Evolutionary conservation across 148 eudicot genomes (phyloP).

Genomic region (Rhododendron williamsianum): DNA sequence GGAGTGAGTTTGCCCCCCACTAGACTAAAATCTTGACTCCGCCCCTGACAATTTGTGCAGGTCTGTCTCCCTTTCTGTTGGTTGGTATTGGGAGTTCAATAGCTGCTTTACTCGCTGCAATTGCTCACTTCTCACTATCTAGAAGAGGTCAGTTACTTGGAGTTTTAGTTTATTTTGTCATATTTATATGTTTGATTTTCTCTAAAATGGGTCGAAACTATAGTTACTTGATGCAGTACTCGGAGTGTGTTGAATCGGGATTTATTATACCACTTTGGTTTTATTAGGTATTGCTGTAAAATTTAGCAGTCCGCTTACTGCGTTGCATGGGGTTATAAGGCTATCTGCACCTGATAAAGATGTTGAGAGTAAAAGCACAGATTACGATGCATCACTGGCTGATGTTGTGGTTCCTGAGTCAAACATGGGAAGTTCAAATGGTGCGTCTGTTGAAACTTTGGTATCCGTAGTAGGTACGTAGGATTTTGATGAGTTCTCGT

Average conservation of each 20-base stretch:
- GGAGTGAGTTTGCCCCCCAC: not conserved
- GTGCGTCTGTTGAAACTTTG: conserved; percentile 23
- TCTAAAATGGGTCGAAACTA: not conserved
- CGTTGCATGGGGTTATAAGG: conserved; percentile 25
- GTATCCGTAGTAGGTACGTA: conserved; percentile 32
- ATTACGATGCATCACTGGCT: conserved; percentile 23
- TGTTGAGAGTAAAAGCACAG: conserved; percentile 17
- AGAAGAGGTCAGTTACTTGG: conserved; percentile 42
- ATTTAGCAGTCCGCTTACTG: conserved; percentile 34
- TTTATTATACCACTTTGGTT: conserved; percentile 3
- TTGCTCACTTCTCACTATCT: conserved; percentile 36
- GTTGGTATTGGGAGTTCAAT: conserved; percentile 62
- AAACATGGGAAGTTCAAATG: conserved; percentile 24
- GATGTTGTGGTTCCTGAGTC: conserved; percentile 24
- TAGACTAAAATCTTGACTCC: not conserved
- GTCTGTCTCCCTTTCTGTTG: conserved; percentile 38
- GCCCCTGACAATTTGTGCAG: conserved; percentile 24
- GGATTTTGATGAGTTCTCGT: not conserved
- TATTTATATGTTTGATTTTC: not conserved
- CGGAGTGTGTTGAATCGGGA: not conserved
- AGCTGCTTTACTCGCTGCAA: conserved; percentile 39
- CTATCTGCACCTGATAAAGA: conserved; percentile 20
- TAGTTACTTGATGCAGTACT: not conserved
- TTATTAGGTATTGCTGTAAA: conserved; percentile 47
- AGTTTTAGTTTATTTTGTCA: not conserved